Evolutionary conservation across 2,329 filamentous ascomycete genomes (phyloP), one percentile per base, ranked within the genome.

Genomic region (Madurella fahalii): DNA sequence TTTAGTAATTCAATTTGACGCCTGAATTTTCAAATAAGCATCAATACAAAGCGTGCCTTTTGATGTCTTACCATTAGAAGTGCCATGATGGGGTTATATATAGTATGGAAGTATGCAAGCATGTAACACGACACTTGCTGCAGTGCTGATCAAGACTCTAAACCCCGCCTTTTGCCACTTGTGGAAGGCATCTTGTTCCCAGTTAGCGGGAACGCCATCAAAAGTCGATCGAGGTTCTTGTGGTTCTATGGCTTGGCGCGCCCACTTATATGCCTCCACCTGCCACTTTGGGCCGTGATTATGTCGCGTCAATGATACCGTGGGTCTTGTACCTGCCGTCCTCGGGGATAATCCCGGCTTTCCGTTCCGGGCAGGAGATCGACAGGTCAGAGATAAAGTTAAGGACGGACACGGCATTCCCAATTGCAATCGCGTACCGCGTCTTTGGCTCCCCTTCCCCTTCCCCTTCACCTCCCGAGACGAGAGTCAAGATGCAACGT

Each of bases 341-440:
- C 47, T 46, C 47, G 57, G 57, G 40, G 49, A 47, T 46, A 52
- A 42, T 39, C 15, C 57, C 57, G 50, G 32, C 18, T 51, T 51
- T 58, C 57, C 57, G 37, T 54, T 58, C 53, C 16, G 32, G 53
- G 57, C 50, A 58, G 52, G 56, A 44, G 49, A 54, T 5, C n/a
- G 37, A 30, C 39, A n/a, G 31, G 41, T 45, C n/a, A 31, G 30
- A 30, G 40, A 42, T 20, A 43, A 13, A 50, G 25, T 39, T 42
- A 39, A 42, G 17, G 18, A 7, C 32, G 32, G 15, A 31, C 31
- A 31, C 32, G 4, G 4, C 34, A 2, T 20, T 16, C 41, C 18
- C 41, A 17, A 43, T 37, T 11, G 34, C 9, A 15, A 37, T 37
- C 34, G 34, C 34, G 25, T 25, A 25, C 25, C 25, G 25, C 25